Percentiles rank a stretch among this genome's conserved stretches.
Conservation (phyloP, 148 eudicot species). For the Chenopodium suecicum region DNA sequence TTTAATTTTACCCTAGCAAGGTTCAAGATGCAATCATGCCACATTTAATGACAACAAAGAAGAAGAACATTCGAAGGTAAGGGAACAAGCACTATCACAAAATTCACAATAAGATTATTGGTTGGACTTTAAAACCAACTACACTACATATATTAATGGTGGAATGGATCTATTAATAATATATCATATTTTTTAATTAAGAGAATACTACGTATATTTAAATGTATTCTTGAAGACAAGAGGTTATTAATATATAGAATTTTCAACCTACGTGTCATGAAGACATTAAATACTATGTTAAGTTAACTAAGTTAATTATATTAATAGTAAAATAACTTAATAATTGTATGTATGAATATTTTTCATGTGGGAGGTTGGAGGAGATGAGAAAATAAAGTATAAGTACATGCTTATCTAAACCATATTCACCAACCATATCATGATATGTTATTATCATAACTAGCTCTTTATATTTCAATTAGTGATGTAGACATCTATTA, state of each 20-base stretch:
- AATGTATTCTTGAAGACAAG: not conserved
- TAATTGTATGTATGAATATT: not conserved
- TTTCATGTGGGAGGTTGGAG: slow-evolving; percentile 7
- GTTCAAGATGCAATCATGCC: no score
- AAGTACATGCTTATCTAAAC: not conserved
- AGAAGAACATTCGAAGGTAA: no score
- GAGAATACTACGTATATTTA: no score
- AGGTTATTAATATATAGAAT: not conserved
- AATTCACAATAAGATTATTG: not conserved
- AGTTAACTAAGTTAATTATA: not conserved
- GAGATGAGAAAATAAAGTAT: slow-evolving; percentile 3
- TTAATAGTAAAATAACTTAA: not conserved
- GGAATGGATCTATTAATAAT: not conserved
- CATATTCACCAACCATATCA: not conserved
- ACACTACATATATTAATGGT: not conserved
- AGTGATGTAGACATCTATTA: slow-evolving; percentile 10
- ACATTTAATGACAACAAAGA: no score
- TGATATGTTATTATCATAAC: not conserved
- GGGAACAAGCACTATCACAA: no score
- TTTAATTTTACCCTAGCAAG: no score
- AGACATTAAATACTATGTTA: not conserved
- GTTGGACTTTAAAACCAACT: not conserved
- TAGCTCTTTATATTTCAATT: not conserved
- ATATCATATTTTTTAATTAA: no score
- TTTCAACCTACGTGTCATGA: no score